Evolutionary conservation across 1,284 basidiomycete species (phyloP).

Genomic region (Cryptococcus sp.): DNA sequence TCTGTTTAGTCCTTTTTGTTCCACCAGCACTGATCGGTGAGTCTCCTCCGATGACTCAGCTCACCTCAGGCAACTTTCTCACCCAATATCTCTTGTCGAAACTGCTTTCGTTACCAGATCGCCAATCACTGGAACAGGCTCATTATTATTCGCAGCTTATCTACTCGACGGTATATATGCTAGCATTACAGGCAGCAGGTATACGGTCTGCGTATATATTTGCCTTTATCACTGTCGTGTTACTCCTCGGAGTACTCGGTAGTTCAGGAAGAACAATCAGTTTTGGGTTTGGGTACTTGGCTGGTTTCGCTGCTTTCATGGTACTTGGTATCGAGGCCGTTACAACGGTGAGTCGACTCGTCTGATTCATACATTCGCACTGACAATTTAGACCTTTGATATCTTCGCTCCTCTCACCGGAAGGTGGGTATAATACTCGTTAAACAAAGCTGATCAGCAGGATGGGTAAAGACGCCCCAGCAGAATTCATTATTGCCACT

Average conservation of each 20-base stretch:
- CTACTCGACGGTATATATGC: slow-evolving; percentile 52
- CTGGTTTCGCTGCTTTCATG: slow-evolving; percentile 62
- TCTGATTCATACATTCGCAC: neutral
- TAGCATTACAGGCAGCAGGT: slow-evolving; percentile 51
- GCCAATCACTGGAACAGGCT: slow-evolving; percentile 55
- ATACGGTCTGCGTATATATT: slow-evolving; percentile 49
- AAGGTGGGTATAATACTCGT: slow-evolving; percentile 12
- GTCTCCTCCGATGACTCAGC: slow-evolving; percentile 24
- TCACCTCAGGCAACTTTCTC: slow-evolving; percentile 12
- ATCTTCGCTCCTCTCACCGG: slow-evolving; percentile 88
- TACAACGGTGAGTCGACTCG: slow-evolving; percentile 52
- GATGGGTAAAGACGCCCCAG: slow-evolving; percentile 57
- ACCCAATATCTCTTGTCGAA: slow-evolving; percentile 27
- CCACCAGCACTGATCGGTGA: slow-evolving; percentile 65
- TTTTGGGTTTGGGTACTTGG: slow-evolving; percentile 56
- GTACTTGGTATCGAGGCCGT: slow-evolving; percentile 66
- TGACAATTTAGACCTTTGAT: slow-evolving; percentile 53
- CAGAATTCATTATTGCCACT: slow-evolving; percentile 83
- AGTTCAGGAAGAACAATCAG: slow-evolving; percentile 11
- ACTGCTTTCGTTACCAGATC: slow-evolving; percentile 22
- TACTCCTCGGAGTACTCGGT: slow-evolving; percentile 28
- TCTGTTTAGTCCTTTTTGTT: slow-evolving; percentile 69
- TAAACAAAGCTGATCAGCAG: too few relatives aligned
- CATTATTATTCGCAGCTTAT: slow-evolving; percentile 62
- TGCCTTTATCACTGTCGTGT: slow-evolving; percentile 23